Evolutionary conservation across 345 rosid genomes (phyloP).

Genomic region (Melastoma malabathricum): DNA sequence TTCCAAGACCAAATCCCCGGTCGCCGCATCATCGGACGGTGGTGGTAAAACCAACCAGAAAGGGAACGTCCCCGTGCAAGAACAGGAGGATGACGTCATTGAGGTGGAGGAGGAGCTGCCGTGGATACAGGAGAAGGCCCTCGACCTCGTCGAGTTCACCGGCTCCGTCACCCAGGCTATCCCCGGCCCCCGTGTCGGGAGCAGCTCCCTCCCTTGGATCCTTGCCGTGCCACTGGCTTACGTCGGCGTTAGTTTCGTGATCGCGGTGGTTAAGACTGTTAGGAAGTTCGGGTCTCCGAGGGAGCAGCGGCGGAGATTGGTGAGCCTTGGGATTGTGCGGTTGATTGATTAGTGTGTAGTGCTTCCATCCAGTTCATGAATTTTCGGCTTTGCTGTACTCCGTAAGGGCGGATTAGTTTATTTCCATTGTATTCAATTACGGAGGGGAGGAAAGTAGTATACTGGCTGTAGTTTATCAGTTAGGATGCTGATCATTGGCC

Average conservation of each 20-base stretch:
- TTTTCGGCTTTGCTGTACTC: too few relatives aligned
- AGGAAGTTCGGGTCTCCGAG: slow-evolving; percentile 63
- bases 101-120: slow-evolving; percentile 83
- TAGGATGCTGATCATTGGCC: too few relatives aligned
- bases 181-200: slow-evolving; percentile 92
- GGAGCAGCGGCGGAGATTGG: slow-evolving; percentile 57
- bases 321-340: slow-evolving; percentile 8
- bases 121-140: slow-evolving; percentile 90
- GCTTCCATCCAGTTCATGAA: too few relatives aligned
- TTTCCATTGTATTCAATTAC: too few relatives aligned
- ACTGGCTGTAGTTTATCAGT: too few relatives aligned
- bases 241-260: slow-evolving; percentile 51
- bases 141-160: slow-evolving; percentile 83
- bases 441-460: too few relatives aligned
- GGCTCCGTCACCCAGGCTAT: slow-evolving; percentile 84
- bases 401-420: too few relatives aligned
- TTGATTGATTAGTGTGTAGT: too few relatives aligned
- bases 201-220: slow-evolving; percentile 83
- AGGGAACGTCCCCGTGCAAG: slow-evolving; percentile 8
- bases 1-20: background rate
- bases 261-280: slow-evolving; percentile 74
- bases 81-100: slow-evolving; percentile 27
- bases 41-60: background rate
- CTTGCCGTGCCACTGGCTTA: slow-evolving; percentile 81
- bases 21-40: slow-evolving; percentile 4